phyloP scores from a whole-genome alignment of 169 alveolate genomes.

The Eimeria praecox region DNA sequence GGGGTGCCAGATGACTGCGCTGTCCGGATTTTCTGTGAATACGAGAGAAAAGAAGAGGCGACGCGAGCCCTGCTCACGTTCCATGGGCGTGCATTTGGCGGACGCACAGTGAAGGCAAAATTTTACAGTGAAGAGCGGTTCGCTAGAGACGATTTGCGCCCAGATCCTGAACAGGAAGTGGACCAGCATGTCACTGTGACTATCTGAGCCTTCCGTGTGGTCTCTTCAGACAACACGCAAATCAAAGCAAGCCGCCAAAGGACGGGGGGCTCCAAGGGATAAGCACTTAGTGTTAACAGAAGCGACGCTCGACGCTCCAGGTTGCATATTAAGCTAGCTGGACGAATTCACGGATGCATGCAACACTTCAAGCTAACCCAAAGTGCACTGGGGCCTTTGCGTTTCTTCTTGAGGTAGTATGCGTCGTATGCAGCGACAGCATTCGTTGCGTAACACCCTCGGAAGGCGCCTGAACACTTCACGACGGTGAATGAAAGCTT shows the following conservation, averaged over 20 bases:
- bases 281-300: background rate
- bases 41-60: conserved; percentile 87
- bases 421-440: background rate
- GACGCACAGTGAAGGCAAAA: conserved; percentile 87
- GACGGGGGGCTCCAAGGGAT: conserved; percentile 18
- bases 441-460: background rate
- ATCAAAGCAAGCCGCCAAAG: background rate
- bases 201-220: background rate
- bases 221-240: background rate
- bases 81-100: conserved; percentile 88
- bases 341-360: background rate
- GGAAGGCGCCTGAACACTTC: conserved; percentile 10
- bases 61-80: conserved; percentile 85
- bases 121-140: conserved; percentile 85
- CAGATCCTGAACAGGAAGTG: conserved; percentile 79
- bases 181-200: conserved; percentile 78
- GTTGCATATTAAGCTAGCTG: background rate
- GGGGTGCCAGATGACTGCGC: conserved; percentile 86
- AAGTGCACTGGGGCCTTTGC: background rate
- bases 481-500: background rate
- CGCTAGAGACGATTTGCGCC: conserved; percentile 76
- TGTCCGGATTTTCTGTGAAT: conserved; percentile 88
- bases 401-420: background rate
- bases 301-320: conserved; percentile 26
- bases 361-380: background rate